These are phyloP conservation scores for Peronospora destructor DNA, from an alignment of 352 stramenopile genomes.

Conservation along the genomic window DNA sequence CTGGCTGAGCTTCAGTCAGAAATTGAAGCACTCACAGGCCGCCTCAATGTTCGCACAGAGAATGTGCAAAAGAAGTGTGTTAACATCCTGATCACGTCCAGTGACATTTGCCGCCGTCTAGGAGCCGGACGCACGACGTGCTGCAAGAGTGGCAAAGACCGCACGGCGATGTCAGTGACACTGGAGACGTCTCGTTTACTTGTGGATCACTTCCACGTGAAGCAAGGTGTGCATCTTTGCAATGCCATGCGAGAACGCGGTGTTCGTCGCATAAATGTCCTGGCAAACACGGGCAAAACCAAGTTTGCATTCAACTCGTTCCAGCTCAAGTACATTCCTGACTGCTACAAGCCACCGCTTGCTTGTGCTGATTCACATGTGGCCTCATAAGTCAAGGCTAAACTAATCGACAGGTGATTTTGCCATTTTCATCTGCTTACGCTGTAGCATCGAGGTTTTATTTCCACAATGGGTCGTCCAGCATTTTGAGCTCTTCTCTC, in stretches of 20 bases:
- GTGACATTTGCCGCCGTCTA: conserved; percentile 85
- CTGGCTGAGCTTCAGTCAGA: conserved; percentile 50
- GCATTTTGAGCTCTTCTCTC: no score
- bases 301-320: conserved; percentile 97
- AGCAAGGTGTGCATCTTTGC: conserved; percentile 77
- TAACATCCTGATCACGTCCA: conserved; percentile 82
- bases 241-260: conserved; percentile 83
- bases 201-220: conserved; percentile 83
- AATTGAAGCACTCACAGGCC: conserved; percentile 47
- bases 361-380: conserved; percentile 72
- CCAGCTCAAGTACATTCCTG: conserved; percentile 95
- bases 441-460: no score
- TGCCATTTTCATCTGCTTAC: no score
- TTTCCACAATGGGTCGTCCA: no score
- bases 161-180: conserved; percentile 96
- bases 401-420: no score
- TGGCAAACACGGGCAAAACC: conserved; percentile 83
- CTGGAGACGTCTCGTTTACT: conserved; percentile 91
- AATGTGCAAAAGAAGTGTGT: conserved; percentile 83
- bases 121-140: conserved; percentile 90
- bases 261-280: conserved; percentile 76
- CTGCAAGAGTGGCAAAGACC: conserved; percentile 97
- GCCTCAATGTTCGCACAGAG: conserved; percentile 52
- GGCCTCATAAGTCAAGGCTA: conserved; percentile 36
- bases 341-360: conserved; percentile 87